Evolutionary conservation across 2,329 filamentous ascomycete genomes (phyloP), one percentile per base, ranked within the genome.

Genomic region (Microsporum audouinii): DNA sequence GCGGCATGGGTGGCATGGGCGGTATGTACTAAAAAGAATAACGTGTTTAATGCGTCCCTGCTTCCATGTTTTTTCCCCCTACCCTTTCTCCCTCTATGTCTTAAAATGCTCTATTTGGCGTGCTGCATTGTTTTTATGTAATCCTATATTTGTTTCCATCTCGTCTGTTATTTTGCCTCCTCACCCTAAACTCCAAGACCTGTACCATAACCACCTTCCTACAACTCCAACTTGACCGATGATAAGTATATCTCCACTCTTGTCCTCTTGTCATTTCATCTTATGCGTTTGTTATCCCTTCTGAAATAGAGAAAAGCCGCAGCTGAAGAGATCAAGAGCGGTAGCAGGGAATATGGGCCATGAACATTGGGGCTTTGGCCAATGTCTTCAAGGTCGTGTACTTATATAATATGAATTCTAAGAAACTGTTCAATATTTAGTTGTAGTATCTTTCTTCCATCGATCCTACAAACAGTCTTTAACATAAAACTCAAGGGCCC

Each of bases 1-100:
- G 79, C 43, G 81, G 80, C 62, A 82, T 82, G 79, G 84, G 84
- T 56, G 85, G 83, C 65, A 85, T 85, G 82, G 77, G 77, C 45
- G 77, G 78, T 67, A 89, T 89, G 86, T 83, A 83, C 78, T 83
- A 82, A 79, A 68, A 70, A 64, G 33, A 43, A 59, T 29, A 43
- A 43, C 34, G 27, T 57, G 55, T 43, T 41, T 57, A 57, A 56
- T 43, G 49, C 59, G 57, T 58, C 36, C 53, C 38, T 58, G 38
- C 60, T 51, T 58, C 39, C 57, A 61, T 34, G 45, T 43, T 53
- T 45, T 60, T 23, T 1, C 17, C 27, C n/a, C n/a, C 39, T 43
- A n/a, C 39, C 56, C 63, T 65, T 53, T 60, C 31, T 33, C 27
- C 58, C 61, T 38, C 34, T 33, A 56, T 64, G 63, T 65, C 45